Evolutionary conservation across 83 land plant genomes (phyloP).

Genomic region (Diphasiastrum complanatum): DNA sequence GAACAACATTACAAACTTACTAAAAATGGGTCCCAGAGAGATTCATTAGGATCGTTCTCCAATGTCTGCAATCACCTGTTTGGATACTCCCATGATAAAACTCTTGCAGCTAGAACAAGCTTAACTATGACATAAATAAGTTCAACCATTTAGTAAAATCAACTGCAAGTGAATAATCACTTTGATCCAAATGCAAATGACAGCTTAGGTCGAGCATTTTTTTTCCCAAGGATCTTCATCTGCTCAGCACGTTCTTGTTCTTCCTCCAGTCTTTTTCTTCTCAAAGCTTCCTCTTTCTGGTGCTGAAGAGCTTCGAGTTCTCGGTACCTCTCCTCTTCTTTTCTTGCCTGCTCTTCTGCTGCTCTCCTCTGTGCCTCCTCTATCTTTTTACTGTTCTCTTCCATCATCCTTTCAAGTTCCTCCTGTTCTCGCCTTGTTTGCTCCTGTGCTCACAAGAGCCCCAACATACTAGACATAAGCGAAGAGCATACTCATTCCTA

Average conservation of each 20-base stretch:
- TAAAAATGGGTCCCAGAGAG: no score
- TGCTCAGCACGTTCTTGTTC: slow-evolving; percentile 1
- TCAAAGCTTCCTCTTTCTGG: slow-evolving; percentile 16
- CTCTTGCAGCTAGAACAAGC: no score
- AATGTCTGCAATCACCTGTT: no score
- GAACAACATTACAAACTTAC: no score
- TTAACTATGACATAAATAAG: no score
- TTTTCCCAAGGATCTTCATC: neutral
- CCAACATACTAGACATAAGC: no score
- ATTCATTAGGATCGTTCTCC: no score
- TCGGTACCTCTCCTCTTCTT: slow-evolving; percentile 15
- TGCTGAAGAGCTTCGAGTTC: slow-evolving; percentile 10
- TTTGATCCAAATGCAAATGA: slow-evolving; percentile 7
- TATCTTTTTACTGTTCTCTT: slow-evolving; percentile 21
- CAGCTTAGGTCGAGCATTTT: neutral
- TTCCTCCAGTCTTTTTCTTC: slow-evolving; percentile 12
- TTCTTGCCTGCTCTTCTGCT: slow-evolving; percentile 14
- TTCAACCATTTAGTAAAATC: no score
- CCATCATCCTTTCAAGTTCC: slow-evolving; percentile 20
- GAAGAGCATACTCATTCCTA: neutral
- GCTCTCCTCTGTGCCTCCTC: slow-evolving; percentile 21
- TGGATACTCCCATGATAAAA: no score
- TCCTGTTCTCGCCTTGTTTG: slow-evolving; percentile 15
- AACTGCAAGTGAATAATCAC: no score
- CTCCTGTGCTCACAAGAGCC: slow-evolving; percentile 5